These are phyloP conservation scores for Tricholoma bakamatsutake DNA, from an alignment of 768 basidiomycete genomes.

Conservation along the genomic window DNA sequence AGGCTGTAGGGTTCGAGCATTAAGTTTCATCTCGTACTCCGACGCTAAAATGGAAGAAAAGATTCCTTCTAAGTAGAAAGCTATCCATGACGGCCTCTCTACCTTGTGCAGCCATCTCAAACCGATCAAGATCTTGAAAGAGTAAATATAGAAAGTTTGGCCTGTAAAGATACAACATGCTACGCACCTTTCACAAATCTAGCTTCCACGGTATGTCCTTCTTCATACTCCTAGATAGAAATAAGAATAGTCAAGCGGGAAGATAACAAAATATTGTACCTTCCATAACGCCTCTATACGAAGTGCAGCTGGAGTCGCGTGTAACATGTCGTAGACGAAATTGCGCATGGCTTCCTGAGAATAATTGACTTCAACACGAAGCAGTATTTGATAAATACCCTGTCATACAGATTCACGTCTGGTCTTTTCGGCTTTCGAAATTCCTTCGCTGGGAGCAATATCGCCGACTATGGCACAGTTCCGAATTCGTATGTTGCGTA, in stretches of 20 bases:
- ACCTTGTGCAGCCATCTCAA: constrained; percentile 89
- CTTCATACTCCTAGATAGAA: constrained; percentile 72
- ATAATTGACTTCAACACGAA: background rate
- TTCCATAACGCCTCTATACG: constrained; percentile 69
- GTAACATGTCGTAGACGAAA: constrained; percentile 87
- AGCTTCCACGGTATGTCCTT: constrained; percentile 64
- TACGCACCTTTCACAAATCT: constrained; percentile 75
- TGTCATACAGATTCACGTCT: constrained; percentile 60
- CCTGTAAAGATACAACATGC: background rate
- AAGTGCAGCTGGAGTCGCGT: constrained; percentile 59
- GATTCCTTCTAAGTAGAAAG: background rate
- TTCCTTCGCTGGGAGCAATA: constrained; percentile 85
- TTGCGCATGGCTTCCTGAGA: constrained; percentile 83
- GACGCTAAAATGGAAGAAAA: constrained; percentile 36
- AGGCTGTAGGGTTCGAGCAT: constrained; percentile 46
- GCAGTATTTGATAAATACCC: background rate
- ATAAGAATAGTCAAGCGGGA: background rate
- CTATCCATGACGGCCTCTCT: background rate
- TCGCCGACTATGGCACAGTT: constrained; percentile 66
- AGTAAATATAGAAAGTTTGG: background rate
- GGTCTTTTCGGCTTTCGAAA: constrained; percentile 76
- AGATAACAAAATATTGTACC: constrained; percentile 29
- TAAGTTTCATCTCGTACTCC: constrained; percentile 64
- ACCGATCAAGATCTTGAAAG: constrained; percentile 68
- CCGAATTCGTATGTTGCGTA: background rate